Base-by-base conservation (phyloP, 2,329 filamentous ascomycete genomes). In the Epichloe sylvatica region DNA sequence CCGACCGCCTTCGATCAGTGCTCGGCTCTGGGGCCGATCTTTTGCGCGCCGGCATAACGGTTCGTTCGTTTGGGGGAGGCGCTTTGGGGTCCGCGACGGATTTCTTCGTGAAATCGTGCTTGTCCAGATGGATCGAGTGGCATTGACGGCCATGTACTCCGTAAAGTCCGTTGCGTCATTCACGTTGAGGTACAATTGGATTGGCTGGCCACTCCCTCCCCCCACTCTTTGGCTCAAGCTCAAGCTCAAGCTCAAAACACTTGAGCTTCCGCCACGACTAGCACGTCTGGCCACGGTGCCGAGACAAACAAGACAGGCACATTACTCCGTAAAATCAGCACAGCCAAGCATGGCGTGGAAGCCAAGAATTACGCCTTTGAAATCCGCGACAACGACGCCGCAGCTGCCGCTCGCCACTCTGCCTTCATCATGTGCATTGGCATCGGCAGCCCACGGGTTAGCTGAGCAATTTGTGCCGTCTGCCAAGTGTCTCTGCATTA, bases 1-100 rank as follows among this genome's bases (percentile, higher is more conserved):
- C 58, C 5, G 76, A 78, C 46, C 70, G 67, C n/a, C 72, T 68
- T 17, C 71, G 70, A 13, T 11, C 23, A 3, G 37, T 43, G 41
- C 23, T 39, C n/a, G 33, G 33, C 25, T 45, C 37, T 30, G 49
- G 23, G 9, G 21, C 34, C 5, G 36, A 21, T 47, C 38, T 42
- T 42, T 48, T 48, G 25, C 51, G 47, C 30, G 45, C 36, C 7
- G 47, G 41, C 51, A 52, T 52, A 23, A 23, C 44, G 15, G n/a
- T 34, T 25, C 12, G n/a, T 34, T 25, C 12, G 35, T 37, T 13
- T 13, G 21, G 30, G 5, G 5, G 45, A 41, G 39, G 21, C 11
- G 15, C n/a, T 19, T 39, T 19, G 15, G 11, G n/a, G 37, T 17
- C 37, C 8, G 9, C 4, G 17, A 4, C n/a, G 15, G 17, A 9